Conservation (phyloP, 768 basidiomycete species). For the Termitomyces sp. region DNA sequence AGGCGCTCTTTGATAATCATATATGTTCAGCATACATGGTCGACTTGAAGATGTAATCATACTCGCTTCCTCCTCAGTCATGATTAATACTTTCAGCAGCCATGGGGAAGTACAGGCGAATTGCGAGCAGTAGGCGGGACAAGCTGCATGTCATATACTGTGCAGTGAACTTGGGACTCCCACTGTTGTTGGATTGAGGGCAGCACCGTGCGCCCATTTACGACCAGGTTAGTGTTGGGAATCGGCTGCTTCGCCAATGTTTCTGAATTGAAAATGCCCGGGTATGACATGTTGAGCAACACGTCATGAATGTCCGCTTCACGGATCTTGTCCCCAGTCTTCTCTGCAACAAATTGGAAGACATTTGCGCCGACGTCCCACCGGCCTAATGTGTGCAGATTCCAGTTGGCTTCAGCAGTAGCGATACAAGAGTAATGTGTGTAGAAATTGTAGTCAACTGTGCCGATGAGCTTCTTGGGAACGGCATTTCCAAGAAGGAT, state of each 20-base stretch:
- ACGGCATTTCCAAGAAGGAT: slow-evolving; percentile 39
- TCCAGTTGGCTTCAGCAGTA: slow-evolving; percentile 59
- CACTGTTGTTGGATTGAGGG: slow-evolving; percentile 18
- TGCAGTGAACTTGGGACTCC: slow-evolving; percentile 20
- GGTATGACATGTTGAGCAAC: slow-evolving; percentile 21
- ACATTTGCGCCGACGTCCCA: slow-evolving; percentile 37
- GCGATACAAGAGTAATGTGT: slow-evolving; percentile 55
- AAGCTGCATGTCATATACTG: slow-evolving; percentile 17
- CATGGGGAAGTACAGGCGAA: slow-evolving; percentile 5
- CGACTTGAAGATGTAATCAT: neutral
- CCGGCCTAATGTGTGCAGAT: slow-evolving; percentile 53
- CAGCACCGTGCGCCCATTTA: slow-evolving; percentile 20
- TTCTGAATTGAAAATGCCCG: slow-evolving; percentile 20
- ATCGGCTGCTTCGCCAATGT: slow-evolving; percentile 12
- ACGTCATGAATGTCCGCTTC: slow-evolving; percentile 6
- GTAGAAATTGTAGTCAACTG: slow-evolving; percentile 49
- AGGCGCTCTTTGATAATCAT: neutral
- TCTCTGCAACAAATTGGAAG: slow-evolving; percentile 42
- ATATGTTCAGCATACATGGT: neutral
- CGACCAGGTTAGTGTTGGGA: slow-evolving; percentile 21
- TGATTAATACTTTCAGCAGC: slow-evolving; percentile 1
- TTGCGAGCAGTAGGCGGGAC: slow-evolving; percentile 5
- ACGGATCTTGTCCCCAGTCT: slow-evolving; percentile 35
- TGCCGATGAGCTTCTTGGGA: slow-evolving; percentile 35
- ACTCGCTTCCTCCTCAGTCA: neutral